A percentile compares a stretch with the other conserved stretches of the same genome.
Evolutionary conservation across 805 yeast genomes (phyloP).

Genomic region (Zygotorulaspora sp.): DNA sequence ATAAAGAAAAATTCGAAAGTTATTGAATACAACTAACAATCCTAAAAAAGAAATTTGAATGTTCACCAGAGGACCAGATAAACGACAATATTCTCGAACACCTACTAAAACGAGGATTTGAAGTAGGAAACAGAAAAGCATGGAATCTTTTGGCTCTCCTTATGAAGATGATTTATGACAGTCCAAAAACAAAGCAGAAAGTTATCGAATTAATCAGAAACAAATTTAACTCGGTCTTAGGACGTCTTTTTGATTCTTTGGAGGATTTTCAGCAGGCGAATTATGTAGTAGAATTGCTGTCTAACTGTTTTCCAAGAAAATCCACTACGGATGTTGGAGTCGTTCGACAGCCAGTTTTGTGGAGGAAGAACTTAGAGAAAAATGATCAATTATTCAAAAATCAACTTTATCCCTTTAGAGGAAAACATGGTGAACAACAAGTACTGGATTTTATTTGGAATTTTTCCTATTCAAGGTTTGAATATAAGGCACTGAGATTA

Average conservation of each 20-base stretch:
- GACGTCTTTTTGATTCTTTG: conserved; percentile 14
- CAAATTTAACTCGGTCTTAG: conserved; percentile 13
- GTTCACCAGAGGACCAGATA: conserved; percentile 9
- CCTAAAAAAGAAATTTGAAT: conserved; percentile 14
- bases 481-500: conserved; percentile 2
- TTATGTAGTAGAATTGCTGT: conserved; percentile 17
- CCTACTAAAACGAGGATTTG: conserved; percentile 15
- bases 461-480: conserved; percentile 8
- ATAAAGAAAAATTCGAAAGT: too few species aligned
- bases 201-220: conserved; percentile 13
- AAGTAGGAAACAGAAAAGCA: conserved; percentile 9
- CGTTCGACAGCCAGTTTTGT: conserved; percentile 16
- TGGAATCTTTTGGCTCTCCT: conserved; percentile 24
- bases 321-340: conserved; percentile 11
- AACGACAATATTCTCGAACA: conserved; percentile 9
- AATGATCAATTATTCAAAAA: conserved; percentile 17
- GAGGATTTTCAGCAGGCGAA: conserved; percentile 23
- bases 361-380: conserved; percentile 14
- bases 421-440: conserved; percentile 14
- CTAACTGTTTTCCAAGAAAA: conserved; percentile 20
- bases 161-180: conserved; percentile 9
- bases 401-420: conserved; percentile 17
- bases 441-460: conserved; percentile 15
- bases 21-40: too few species aligned
- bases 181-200: conserved; percentile 12